Evolutionary conservation across 2,329 filamentous ascomycete genomes (phyloP).

Genomic region (Epichloe scottii): DNA sequence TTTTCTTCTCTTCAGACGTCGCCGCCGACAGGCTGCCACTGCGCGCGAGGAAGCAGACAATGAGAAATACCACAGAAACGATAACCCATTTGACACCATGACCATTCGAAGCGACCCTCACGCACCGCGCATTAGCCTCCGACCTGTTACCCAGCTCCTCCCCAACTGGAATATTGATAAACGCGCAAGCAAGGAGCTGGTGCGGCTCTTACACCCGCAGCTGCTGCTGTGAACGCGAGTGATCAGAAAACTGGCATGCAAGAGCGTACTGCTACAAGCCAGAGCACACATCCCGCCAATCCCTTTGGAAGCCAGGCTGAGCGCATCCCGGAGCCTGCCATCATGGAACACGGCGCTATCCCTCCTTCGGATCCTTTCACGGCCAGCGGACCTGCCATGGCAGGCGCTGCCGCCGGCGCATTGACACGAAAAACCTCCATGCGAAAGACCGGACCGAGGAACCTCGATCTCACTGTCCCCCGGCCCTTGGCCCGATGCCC

Average conservation of each 20-base stretch:
- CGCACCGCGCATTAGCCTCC: constrained; percentile 74
- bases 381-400: constrained; percentile 26
- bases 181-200: constrained; percentile 35
- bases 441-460: constrained; percentile 37
- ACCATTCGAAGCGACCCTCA: constrained; percentile 21
- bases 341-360: constrained; percentile 17
- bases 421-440: constrained; percentile 44
- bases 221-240: constrained; percentile 5
- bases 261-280: constrained; percentile 34
- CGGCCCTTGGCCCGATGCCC: constrained; percentile 27
- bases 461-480: constrained; percentile 41
- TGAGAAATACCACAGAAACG: constrained; percentile 46
- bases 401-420: constrained; percentile 18
- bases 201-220: constrained; percentile 23
- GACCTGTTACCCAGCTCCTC: constrained; percentile 73
- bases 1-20: constrained; percentile 57
- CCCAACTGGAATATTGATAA: constrained; percentile 45
- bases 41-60: constrained; percentile 38
- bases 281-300: constrained; percentile 45
- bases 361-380: constrained; percentile 18
- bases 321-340: constrained; percentile 29
- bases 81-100: constrained; percentile 7
- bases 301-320: constrained; percentile 58
- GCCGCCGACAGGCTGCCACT: constrained; percentile 52
- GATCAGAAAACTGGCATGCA: constrained; percentile 26